Percentiles rank a stretch among this genome's conserved stretches.
Conservation (phyloP, 345 rosid species). For the Sonneratia caseolaris region DNA sequence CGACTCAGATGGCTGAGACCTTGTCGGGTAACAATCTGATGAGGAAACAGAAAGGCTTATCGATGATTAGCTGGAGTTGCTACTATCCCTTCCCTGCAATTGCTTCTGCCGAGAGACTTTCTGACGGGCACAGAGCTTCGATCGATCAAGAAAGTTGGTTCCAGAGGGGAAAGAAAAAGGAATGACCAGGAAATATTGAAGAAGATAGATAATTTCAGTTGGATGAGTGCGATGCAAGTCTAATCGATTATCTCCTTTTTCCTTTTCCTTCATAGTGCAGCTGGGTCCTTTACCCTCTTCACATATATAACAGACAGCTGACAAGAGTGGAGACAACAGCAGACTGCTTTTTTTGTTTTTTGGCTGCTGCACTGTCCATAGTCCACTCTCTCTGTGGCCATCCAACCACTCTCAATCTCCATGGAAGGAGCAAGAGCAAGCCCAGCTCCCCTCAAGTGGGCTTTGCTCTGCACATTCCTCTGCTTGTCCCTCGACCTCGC, state of each 20-base stretch:
- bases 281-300: not conserved
- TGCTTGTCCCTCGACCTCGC: constrained; percentile 11
- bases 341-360: not conserved
- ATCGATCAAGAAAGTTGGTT: too few species aligned
- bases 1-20: not conserved
- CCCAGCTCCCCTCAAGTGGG: constrained; percentile 20
- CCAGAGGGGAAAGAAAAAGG: not conserved
- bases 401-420: not conserved
- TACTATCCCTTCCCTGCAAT: not conserved
- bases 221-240: constrained; percentile 1
- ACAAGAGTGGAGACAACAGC: not conserved
- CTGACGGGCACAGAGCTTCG: not conserved
- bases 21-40: not conserved
- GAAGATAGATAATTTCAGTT: not conserved
- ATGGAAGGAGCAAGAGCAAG: constrained; percentile 11
- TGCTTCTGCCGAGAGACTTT: constrained; percentile 1
- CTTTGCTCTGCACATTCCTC: constrained; percentile 18
- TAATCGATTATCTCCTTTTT: not conserved
- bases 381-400: not conserved
- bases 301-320: not conserved
- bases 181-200: too few species aligned
- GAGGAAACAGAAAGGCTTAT: too few species aligned
- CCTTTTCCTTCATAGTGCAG: not conserved
- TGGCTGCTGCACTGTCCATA: not conserved
- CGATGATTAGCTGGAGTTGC: too few species aligned